These are phyloP conservation scores for Polyporus tsugae DNA, from an alignment of 1,284 basidiomycete genomes.

Conservation along the genomic window DNA sequence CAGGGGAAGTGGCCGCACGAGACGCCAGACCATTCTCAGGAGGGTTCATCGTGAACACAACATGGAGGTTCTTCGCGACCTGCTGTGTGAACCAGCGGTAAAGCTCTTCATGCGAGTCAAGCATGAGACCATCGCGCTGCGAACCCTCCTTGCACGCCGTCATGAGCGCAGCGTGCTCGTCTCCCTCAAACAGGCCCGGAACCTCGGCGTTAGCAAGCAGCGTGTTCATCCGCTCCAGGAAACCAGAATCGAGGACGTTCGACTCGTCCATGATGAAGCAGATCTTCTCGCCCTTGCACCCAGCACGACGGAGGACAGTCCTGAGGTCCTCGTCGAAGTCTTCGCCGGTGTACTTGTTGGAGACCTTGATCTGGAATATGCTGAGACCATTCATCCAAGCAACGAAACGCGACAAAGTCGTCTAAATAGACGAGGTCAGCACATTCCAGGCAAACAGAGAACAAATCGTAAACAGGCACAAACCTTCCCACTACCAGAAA, in stretches of 20 bases:
- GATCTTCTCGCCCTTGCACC: conserved; percentile 98
- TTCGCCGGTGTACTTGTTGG: conserved; percentile 97
- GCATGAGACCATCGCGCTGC: conserved; percentile 96
- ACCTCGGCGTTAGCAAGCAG: conserved; percentile 99
- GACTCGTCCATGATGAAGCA: conserved; percentile 99
- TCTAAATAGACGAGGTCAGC: conserved; percentile 56
- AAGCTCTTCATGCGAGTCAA: conserved; percentile 97
- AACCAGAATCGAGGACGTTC: conserved; percentile 98
- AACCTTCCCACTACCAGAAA: conserved; percentile 98
- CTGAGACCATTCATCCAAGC: conserved; percentile 99
- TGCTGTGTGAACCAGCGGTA: conserved; percentile 98
- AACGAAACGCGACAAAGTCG: conserved; percentile 97
- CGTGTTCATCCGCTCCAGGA: conserved; percentile 99
- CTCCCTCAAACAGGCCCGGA: conserved; percentile 97
- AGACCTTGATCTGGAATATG: conserved; percentile 99
- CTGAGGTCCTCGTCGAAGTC: conserved; percentile 99
- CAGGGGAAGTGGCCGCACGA: conserved; percentile 96
- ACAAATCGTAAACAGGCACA: conserved; percentile 30
- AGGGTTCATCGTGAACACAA: conserved; percentile 99
- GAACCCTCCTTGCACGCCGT: conserved; percentile 99
- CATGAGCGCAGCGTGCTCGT: conserved; percentile 97
- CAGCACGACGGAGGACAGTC: conserved; percentile 91
- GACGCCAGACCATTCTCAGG: conserved; percentile 95
- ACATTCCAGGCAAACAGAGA: not conserved
- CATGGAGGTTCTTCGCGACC: conserved; percentile 95